Evolutionary conservation across 495 filamentous ascomycete species (phyloP).

Genomic region (Penicillium verhagenii): DNA sequence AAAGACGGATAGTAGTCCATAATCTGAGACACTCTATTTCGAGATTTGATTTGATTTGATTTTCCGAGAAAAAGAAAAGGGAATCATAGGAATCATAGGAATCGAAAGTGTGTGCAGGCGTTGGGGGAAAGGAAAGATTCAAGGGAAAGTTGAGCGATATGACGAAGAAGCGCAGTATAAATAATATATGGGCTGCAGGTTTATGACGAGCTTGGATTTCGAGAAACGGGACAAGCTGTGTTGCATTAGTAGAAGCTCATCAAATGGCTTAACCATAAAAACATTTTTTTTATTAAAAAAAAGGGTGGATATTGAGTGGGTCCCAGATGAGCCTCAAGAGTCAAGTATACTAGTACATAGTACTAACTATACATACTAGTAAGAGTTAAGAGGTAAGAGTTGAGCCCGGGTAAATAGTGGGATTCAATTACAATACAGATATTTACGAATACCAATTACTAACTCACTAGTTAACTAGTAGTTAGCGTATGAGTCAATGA

Average conservation of each 20-base stretch:
- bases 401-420: too few relatives aligned
- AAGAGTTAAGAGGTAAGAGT: too few relatives aligned
- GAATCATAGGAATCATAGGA: too few relatives aligned
- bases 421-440: neutral
- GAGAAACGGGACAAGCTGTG: conserved; percentile 11
- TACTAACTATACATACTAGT: too few relatives aligned
- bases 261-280: too few relatives aligned
- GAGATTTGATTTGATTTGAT: neutral
- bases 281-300: too few relatives aligned
- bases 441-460: too few relatives aligned
- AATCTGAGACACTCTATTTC: neutral
- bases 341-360: too few relatives aligned
- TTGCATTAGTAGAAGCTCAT: conserved; percentile 17
- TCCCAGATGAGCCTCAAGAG: conserved; percentile 21
- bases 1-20: conserved; percentile 27
- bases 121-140: neutral
- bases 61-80: neutral
- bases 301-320: conserved; percentile 11
- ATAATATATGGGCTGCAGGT: conserved; percentile 6
- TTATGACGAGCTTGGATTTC: conserved; percentile 1
- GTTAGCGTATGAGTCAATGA: neutral
- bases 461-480: too few relatives aligned
- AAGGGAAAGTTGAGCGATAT: neutral
- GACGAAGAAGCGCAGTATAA: conserved; percentile 11
- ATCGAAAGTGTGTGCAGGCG: too few relatives aligned